Evolutionary conservation across 2,329 filamentous ascomycete species (phyloP), one percentile per base, ranked within the genome.

Genomic region (Trichoderma hamatum): DNA sequence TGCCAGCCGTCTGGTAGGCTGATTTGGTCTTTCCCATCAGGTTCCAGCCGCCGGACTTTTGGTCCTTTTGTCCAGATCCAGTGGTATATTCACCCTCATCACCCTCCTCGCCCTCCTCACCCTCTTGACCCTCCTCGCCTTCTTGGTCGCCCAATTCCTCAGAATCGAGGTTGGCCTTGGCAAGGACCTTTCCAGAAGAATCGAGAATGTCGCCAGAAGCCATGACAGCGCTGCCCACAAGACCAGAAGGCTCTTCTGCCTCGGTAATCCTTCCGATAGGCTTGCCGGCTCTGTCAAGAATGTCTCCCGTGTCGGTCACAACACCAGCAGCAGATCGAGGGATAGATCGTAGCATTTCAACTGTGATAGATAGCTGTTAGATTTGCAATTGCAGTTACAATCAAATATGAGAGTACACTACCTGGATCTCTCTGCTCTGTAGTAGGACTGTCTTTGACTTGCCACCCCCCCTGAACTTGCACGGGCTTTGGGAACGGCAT

Each of bases 221-320:
- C 28, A 76, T 80, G 39, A 82, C 80, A 46, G 78, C 78, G 72
- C 79, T 82, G 46, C 82, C 83, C 49, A 78, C 75, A 13, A 84
- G 76, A 39, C 82, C 79, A 64, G 80, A 76, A 34, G 80, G 72
- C 54, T 84, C 79, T 61, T 75, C 70, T 26, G 80, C 78, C 52
- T 81, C 79, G 63, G 77, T 76, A 68, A 84, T 76, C 70, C 76
- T 82, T 66, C 82, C 83, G 52, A 84, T 74, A 10, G 76, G 77
- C 63, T 83, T 82, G 63, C 82, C 83, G 13, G 80, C 73, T 13
- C 81, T 75, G 68, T 84, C 82, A 46, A 84, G 75, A 21, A 84
- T 80, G 19, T 84, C 82, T 19, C 83, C 83, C 26, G 76, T 73
- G 70, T 83, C 80, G 74, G 80, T 82, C 63, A 84, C 83, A 60